A percentile compares a stretch with the other conserved stretches of the same genome.
Evolutionary conservation across 129 eudicot genomes (phyloP).

Genomic region (Daucus carota): DH1_v3.0 NC_030384.2:37738001-37738500

Average conservation of each 20-base stretch:
- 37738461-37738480: constrained; percentile 94
- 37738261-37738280: background rate
- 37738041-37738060: too few relatives aligned
- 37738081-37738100: too few relatives aligned
- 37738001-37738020: too few relatives aligned
- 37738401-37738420: constrained; percentile 97
- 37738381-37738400: constrained; percentile 90
- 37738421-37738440: constrained; percentile 79
- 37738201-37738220: background rate
- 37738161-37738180: too few relatives aligned
- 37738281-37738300: background rate
- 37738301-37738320: constrained; percentile 55
- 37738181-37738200: too few relatives aligned
- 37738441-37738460: constrained; percentile 85
- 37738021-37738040: too few relatives aligned
- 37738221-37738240: background rate
- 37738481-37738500: constrained; percentile 86
- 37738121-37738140: too few relatives aligned
- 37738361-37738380: constrained; percentile 88
- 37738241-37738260: too few relatives aligned
- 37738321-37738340: constrained; percentile 82
- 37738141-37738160: too few relatives aligned
- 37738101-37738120: too few relatives aligned
- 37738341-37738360: constrained; percentile 96
- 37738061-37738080: too few relatives aligned